Conservation (phyloP, 2,329 filamentous ascomycete genomes). For the Onygenales sp. region DNA sequence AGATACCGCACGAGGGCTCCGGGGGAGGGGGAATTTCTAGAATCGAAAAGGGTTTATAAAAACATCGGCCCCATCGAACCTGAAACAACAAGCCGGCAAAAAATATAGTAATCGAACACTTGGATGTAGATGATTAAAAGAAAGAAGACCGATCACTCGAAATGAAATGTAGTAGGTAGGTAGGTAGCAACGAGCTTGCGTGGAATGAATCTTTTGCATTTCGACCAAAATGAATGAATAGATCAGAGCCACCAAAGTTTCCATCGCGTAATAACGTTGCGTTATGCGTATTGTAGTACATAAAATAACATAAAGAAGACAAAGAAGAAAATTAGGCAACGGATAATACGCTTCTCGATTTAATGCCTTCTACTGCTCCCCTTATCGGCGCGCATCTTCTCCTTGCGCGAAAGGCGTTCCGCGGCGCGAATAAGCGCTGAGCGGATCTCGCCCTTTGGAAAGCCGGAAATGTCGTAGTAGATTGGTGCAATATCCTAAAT, state of each 20-base stretch:
- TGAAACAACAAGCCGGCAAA: too few relatives aligned
- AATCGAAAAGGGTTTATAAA: too few relatives aligned
- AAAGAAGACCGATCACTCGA: too few relatives aligned
- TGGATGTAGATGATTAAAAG: too few relatives aligned
- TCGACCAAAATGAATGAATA: not conserved
- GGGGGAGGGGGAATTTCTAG: too few relatives aligned
- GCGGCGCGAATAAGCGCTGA: constrained; percentile 47
- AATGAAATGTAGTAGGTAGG: too few relatives aligned
- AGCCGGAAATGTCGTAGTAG: constrained; percentile 80
- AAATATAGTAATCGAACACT: too few relatives aligned
- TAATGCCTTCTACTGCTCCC: constrained; percentile 21
- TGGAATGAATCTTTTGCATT: not conserved
- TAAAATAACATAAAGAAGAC: not conserved
- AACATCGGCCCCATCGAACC: too few relatives aligned
- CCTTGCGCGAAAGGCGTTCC: constrained; percentile 47
- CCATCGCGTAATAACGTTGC: too few relatives aligned
- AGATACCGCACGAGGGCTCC: too few relatives aligned
- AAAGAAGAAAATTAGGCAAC: not conserved
- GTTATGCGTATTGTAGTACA: not conserved
- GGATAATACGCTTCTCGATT: not conserved
- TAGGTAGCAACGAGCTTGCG: too few relatives aligned
- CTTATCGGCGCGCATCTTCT: constrained; percentile 35
- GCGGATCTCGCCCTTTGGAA: constrained; percentile 79
- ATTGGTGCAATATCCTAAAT: constrained; percentile 76
- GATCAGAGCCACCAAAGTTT: not conserved